A percentile compares a stretch with the other conserved stretches of the same genome.
Conservation (phyloP, 1,284 basidiomycete genomes). For the Trichosporon faecale region DNA sequence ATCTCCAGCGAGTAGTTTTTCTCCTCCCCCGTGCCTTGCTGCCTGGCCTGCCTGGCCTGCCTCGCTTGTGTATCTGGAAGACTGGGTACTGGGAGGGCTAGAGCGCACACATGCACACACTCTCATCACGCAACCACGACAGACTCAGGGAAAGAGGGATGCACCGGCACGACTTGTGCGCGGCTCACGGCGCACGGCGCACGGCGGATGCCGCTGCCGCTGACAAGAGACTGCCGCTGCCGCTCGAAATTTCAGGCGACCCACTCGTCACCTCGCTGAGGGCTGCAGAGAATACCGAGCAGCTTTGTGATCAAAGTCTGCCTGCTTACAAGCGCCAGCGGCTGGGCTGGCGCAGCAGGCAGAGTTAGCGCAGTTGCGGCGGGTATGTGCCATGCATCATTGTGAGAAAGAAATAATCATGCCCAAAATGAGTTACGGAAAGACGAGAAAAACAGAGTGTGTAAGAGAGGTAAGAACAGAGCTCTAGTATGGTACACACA, state of each 20-base stretch:
- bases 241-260: neutral
- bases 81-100: no score
- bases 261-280: no score
- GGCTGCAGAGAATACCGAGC: no score
- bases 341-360: neutral
- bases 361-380: no score
- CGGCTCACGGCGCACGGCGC: neutral
- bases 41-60: no score
- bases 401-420: neutral
- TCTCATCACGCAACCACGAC: neutral
- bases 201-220: neutral
- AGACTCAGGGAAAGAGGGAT: neutral
- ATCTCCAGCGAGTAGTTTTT: no score
- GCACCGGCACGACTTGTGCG: no score
- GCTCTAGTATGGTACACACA: constrained; percentile 25
- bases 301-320: no score
- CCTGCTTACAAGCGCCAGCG: no score
- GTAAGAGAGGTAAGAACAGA: neutral
- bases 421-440: constrained; percentile 8
- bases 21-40: no score
- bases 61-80: no score
- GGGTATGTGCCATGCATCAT: neutral
- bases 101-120: neutral
- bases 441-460: neutral
- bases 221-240: neutral